Conservation (phyloP, 73 alveolate genomes). For the Paramecium caudatum region DNA sequence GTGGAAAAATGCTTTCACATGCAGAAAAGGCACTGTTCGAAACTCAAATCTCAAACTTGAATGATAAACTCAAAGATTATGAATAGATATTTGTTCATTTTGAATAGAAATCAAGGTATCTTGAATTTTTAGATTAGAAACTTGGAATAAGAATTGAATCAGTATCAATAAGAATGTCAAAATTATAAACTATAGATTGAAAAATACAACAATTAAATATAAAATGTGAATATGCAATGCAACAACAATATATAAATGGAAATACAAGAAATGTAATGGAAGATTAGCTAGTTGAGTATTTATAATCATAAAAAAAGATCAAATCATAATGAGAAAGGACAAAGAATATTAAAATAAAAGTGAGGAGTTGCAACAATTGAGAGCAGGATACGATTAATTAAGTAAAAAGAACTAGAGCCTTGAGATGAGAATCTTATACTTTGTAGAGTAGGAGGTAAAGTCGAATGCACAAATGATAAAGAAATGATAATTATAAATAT, state of each 20-base stretch:
- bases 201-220: neutral
- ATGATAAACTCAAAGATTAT: conserved; percentile 47
- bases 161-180: conserved; percentile 19
- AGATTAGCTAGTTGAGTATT: neutral
- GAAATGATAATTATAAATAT: neutral
- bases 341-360: conserved; percentile 2
- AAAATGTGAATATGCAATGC: neutral
- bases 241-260: neutral
- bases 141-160: neutral
- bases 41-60: conserved; percentile 8
- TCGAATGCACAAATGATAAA: neutral
- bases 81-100: conserved; percentile 10
- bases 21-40: conserved; percentile 52
- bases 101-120: conserved; percentile 46
- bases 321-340: neutral
- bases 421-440: conserved; percentile 55
- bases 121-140: neutral
- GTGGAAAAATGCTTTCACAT: conserved; percentile 9
- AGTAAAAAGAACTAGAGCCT: conserved; percentile 9
- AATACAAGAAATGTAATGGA: conserved; percentile 4
- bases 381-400: neutral
- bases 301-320: neutral
- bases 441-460: conserved; percentile 47
- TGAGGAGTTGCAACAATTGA: neutral
- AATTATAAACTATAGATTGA: no score